Base-by-base conservation (phyloP, 345 rosid species). In the Hirschfeldia incana region DNA sequence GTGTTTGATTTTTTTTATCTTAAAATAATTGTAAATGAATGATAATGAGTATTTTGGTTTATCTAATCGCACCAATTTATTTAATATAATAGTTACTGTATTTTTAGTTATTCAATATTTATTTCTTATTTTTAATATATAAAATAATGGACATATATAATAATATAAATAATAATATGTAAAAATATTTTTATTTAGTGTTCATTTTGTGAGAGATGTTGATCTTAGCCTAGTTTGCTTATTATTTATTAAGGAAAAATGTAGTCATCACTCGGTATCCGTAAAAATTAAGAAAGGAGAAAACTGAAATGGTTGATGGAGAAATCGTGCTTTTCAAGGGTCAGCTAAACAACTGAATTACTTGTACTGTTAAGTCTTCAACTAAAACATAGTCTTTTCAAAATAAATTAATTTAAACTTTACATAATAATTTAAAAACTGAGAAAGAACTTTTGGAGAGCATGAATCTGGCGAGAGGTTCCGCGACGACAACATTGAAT, bases 291-390 rank as follows among this genome's bases (percentile, higher is more conserved):
- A 59, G 7, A 3, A 21, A 10, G 9, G 15, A 15, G 21, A 32
- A 15, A 28, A 26, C 2, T 32, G 28, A 76, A 69, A 64, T 78
- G 71, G 33, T 71, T 65, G 81, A 77, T 62, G 21, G 30, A 63
- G 32, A 64, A 53, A 12, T 17, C 36, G 34, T 65, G 55, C 5
- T 64, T 78, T 72, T 78, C 72, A 78, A 78, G 72, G 76, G 66
- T 78, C 81, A 71, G 81, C 81, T 77, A 64, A 78, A 78, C 76
- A 71, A 78, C 81, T 71, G 76, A 78, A 71, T 78, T 71, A 59
- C 76, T 78, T 78, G 76, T 64, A 71, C 67, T 27, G 46, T 71
- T 39, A 65, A 37, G 76, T 78, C 53, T 65, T 42, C 73, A 78
- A 78, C 81, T 78, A 65, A 78, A 72, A 78, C 73, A 66, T 77